phyloP scores from a whole-genome alignment of 2,329 filamentous ascomycete species.

The Fonsecaea monophora region DNA sequence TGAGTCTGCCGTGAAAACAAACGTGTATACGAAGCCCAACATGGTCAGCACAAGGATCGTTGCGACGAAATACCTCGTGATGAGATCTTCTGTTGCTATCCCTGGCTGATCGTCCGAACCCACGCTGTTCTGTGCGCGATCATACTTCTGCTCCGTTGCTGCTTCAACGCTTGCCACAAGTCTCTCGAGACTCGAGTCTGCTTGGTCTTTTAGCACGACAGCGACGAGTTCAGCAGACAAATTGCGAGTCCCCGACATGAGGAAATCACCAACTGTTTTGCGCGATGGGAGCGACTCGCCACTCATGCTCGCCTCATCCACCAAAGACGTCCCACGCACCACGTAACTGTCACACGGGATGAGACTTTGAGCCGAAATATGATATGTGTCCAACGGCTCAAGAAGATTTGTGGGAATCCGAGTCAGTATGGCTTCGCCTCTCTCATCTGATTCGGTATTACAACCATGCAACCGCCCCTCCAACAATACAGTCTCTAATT shows the following conservation, averaged over 20 bases:
- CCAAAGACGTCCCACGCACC: slow-evolving; percentile 66
- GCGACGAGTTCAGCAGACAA: slow-evolving; percentile 26
- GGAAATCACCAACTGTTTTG: slow-evolving; percentile 54
- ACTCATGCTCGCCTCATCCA: slow-evolving; percentile 80
- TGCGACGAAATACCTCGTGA: slow-evolving; percentile 28
- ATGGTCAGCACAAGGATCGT: slow-evolving; percentile 24
- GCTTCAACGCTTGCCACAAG: slow-evolving; percentile 26
- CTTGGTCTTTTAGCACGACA: slow-evolving; percentile 24
- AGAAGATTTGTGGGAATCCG: slow-evolving; percentile 26
- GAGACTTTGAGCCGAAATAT: slow-evolving; percentile 14
- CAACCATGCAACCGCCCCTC: slow-evolving; percentile 6
- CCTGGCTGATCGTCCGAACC: neutral
- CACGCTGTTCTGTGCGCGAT: neutral
- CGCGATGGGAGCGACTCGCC: slow-evolving; percentile 69
- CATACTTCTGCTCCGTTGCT: slow-evolving; percentile 25
- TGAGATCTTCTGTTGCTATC: slow-evolving; percentile 1
- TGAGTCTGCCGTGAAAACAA: neutral
- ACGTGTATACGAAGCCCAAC: slow-evolving; percentile 14
- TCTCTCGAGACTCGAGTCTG: slow-evolving; percentile 26
- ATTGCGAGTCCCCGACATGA: slow-evolving; percentile 32
- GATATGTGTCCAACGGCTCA: slow-evolving; percentile 16
- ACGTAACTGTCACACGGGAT: slow-evolving; percentile 67
- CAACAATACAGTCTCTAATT: slow-evolving; percentile 19
- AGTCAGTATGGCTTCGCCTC: neutral
- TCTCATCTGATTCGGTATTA: neutral